phyloP scores from a whole-genome alignment of 83 land plant genomes.

The Thuja plicata region DNA sequence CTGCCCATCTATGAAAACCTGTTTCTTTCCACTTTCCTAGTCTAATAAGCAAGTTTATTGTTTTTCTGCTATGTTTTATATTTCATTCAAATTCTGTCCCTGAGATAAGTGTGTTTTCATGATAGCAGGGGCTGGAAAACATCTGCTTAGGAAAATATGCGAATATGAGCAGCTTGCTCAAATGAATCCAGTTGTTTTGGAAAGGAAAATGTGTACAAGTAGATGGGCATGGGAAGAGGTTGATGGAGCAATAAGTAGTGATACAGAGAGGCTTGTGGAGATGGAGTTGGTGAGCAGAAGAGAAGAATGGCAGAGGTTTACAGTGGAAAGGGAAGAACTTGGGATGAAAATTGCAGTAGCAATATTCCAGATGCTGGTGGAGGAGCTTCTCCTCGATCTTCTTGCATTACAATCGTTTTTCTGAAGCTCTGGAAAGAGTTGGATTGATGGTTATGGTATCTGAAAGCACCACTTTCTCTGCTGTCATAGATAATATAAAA shows the following conservation, averaged over 20 bases:
- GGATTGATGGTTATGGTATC: too few relatives aligned
- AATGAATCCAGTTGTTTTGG: conserved; percentile 8
- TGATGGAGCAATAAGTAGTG: neutral
- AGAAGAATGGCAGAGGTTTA: neutral
- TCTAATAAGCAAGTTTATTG: neutral
- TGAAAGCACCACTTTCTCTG: neutral
- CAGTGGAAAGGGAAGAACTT: neutral
- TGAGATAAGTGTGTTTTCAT: neutral
- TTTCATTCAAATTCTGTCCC: neutral
- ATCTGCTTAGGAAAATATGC: neutral
- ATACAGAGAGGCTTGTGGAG: neutral
- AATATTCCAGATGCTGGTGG: conserved; percentile 3
- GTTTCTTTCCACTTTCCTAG: neutral
- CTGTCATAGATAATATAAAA: neutral
- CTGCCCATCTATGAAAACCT: too few relatives aligned
- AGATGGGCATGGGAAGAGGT: too few relatives aligned
- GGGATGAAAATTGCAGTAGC: neutral
- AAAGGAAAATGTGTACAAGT: neutral
- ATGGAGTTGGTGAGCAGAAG: neutral
- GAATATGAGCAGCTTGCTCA: conserved; percentile 11
- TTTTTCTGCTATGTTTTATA: neutral
- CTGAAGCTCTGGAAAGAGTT: neutral
- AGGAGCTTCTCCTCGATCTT: neutral
- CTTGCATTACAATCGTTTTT: neutral
- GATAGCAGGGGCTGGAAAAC: conserved; percentile 3